Evolutionary conservation across 1,284 basidiomycete genomes (phyloP).

Genomic region (Cutaneotrichosporon cavernicola): DNA sequence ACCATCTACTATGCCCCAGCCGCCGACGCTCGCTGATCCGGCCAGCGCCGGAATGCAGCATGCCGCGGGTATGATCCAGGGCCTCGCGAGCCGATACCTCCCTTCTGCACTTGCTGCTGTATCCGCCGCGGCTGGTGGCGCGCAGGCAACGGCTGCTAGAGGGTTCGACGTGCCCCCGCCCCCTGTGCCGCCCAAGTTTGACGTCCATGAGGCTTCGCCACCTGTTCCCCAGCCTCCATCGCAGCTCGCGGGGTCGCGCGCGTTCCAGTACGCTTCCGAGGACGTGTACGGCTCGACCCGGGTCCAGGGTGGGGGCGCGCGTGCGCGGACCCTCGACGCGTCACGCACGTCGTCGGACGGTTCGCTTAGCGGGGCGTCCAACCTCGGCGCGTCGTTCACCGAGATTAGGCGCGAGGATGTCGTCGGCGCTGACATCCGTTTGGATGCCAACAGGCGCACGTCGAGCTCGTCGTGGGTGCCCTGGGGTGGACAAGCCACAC

Average conservation of each 20-base stretch:
- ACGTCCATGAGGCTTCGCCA: background rate
- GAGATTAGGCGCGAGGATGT: conserved; percentile 46
- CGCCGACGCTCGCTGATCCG: conserved; percentile 48
- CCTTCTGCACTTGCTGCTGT: conserved; percentile 46
- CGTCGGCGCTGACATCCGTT: conserved; percentile 22
- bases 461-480: conserved; percentile 14
- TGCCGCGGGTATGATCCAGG: conserved; percentile 34
- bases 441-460: background rate
- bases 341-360: conserved; percentile 18
- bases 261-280: conserved; percentile 15
- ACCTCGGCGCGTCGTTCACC: conserved; percentile 30
- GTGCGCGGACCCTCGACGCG: background rate
- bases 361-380: conserved; percentile 17
- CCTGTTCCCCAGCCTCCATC: conserved; percentile 5
- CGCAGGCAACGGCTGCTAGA: conserved; percentile 14
- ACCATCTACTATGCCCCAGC: conserved; percentile 28
- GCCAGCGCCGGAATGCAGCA: conserved; percentile 46
- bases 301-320: background rate
- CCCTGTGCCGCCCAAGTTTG: background rate
- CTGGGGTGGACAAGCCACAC: conserved; percentile 9
- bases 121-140: conserved; percentile 30
- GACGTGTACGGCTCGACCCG: conserved; percentile 4
- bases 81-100: conserved; percentile 35
- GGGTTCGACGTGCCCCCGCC: conserved; percentile 18
- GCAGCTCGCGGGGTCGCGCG: conserved; percentile 9